A percentile compares a stretch with the other conserved stretches of the same genome.
phyloP scores from a whole-genome alignment of 2,329 filamentous ascomycete genomes.

The Phyllosticta capitalensis region DNA sequence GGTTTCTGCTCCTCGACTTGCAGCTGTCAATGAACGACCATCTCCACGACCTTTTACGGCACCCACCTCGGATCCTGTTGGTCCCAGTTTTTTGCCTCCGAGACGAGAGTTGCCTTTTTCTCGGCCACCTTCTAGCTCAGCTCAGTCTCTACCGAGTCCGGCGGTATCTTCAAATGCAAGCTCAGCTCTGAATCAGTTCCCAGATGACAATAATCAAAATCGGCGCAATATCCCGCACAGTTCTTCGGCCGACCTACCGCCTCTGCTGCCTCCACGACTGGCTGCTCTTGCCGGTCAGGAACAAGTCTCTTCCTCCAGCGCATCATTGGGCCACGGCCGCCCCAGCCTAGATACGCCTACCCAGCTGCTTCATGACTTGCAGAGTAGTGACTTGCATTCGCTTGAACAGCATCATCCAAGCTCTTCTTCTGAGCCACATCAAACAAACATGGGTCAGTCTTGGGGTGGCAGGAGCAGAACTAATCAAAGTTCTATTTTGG shows the following conservation, averaged over 20 bases:
- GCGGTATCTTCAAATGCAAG: background rate
- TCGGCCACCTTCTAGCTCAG: background rate
- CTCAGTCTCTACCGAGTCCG: background rate
- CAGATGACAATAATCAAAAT: background rate
- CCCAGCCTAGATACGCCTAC: background rate
- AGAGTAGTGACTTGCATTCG: background rate
- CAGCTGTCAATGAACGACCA: background rate
- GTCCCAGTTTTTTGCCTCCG: slow-evolving; percentile 23
- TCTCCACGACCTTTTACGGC: slow-evolving; percentile 13
- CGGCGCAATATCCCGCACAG: background rate
- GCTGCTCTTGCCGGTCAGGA: background rate
- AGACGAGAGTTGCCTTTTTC: slow-evolving; percentile 32
- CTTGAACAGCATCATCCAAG: background rate
- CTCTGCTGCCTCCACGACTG: background rate
- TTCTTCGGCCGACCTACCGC: slow-evolving; percentile 2
- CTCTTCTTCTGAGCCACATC: background rate
- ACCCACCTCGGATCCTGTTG: slow-evolving; percentile 10
- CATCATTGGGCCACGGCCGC: background rate
- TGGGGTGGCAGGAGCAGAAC: background rate
- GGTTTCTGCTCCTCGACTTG: background rate
- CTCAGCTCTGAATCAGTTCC: background rate
- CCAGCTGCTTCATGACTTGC: background rate
- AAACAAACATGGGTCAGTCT: background rate
- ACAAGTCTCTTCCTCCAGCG: background rate
- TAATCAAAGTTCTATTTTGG: background rate